phyloP scores from a whole-genome alignment of 2,329 filamentous ascomycete genomes.

The Cladophialophora chaetospira region DNA sequence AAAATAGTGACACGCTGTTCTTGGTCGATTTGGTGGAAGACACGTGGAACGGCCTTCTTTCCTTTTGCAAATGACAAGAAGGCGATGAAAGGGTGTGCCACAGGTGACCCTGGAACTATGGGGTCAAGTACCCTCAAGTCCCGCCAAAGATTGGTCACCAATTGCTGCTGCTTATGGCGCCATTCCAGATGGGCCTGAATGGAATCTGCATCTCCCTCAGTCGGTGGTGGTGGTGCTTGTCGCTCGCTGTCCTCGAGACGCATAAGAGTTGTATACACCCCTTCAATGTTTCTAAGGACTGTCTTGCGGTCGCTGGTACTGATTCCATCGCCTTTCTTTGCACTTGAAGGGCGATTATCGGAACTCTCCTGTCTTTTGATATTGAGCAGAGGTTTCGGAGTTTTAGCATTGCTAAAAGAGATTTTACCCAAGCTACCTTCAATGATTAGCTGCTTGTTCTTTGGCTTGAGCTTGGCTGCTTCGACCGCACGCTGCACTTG shows the following conservation, averaged over 20 bases:
- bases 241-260: conserved; percentile 91
- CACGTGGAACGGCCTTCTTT: conserved; percentile 91
- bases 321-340: conserved; percentile 50
- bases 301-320: conserved; percentile 75
- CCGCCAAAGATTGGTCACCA: conserved; percentile 81
- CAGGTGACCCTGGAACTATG: conserved; percentile 70
- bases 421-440: conserved; percentile 97
- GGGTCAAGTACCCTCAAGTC: conserved; percentile 91
- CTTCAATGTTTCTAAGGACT: conserved; percentile 82
- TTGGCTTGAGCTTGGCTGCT: conserved; percentile 94
- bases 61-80: conserved; percentile 94
- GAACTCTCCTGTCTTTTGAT: conserved; percentile 82
- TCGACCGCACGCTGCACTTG: conserved; percentile 97
- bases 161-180: conserved; percentile 67
- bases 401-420: conserved; percentile 98
- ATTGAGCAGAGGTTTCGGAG: conserved; percentile 89
- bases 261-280: conserved; percentile 86
- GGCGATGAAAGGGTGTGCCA: conserved; percentile 87
- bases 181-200: conserved; percentile 78
- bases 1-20: conserved; percentile 90
- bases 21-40: conserved; percentile 89
- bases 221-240: conserved; percentile 68
- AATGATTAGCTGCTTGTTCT: conserved; percentile 95
- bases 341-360: conserved; percentile 52
- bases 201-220: conserved; percentile 63